phyloP scores from a whole-genome alignment of 1,284 basidiomycete species.

The Malassezia brasiliensis region DNA sequence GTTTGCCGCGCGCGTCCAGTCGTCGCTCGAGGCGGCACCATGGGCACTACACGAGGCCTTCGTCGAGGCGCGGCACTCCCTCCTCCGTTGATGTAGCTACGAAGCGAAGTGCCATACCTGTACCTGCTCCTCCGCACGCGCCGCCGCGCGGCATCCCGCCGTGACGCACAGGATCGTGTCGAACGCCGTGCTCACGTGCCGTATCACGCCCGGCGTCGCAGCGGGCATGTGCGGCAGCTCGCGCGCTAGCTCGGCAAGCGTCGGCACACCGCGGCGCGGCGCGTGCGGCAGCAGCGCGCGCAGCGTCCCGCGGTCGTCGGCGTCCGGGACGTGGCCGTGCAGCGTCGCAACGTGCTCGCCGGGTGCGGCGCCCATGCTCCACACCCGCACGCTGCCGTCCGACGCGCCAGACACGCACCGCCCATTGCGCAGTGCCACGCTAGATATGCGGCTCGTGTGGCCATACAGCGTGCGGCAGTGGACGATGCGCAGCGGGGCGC shows the following conservation, averaged over 20 bases:
- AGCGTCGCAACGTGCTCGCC: constrained; percentile 16
- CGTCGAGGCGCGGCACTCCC: not conserved
- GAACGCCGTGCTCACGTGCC: constrained; percentile 24
- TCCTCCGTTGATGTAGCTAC: not conserved
- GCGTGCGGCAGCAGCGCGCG: not conserved
- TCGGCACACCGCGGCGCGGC: not conserved
- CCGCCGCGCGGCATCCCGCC: not conserved
- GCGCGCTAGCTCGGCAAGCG: not conserved
- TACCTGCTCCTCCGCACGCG: constrained; percentile 10
- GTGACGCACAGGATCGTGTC: constrained; percentile 30
- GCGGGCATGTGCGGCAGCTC: not conserved
- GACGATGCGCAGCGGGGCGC: constrained; percentile 18
- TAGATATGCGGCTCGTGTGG: constrained; percentile 40
- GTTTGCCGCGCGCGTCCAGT: not conserved
- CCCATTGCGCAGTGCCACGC: constrained; percentile 35
- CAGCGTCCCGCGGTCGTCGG: not conserved
- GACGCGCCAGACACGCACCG: constrained; percentile 39
- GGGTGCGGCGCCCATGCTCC: constrained; percentile 25
- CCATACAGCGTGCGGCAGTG: constrained; percentile 40
- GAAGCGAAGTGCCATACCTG: constrained; percentile 29
- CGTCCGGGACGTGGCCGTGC: constrained; percentile 5
- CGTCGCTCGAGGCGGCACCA: not conserved
- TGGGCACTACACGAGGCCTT: not conserved
- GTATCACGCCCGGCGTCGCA: constrained; percentile 1
- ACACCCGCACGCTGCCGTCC: constrained; percentile 46